phyloP scores from a whole-genome alignment of 805 yeast genomes.

The Lachancea nothofagi region DNA sequence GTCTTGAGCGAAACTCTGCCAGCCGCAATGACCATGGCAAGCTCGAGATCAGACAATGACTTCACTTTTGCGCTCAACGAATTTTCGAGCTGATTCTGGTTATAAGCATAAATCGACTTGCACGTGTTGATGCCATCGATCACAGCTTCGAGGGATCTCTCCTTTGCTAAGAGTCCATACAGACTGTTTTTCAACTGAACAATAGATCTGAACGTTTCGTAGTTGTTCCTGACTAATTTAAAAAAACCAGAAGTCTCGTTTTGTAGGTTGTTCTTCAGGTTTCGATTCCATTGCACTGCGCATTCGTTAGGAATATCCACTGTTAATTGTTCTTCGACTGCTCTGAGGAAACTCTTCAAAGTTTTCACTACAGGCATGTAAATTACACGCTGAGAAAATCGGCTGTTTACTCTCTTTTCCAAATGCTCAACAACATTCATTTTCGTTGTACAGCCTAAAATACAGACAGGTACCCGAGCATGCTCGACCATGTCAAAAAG shows the following conservation, averaged over 20 bases:
- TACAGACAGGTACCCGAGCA: constrained; percentile 65
- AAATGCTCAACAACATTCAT: constrained; percentile 72
- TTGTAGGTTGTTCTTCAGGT: constrained; percentile 29
- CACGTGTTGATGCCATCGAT: constrained; percentile 17
- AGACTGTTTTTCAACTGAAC: constrained; percentile 44
- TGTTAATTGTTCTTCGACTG: constrained; percentile 39
- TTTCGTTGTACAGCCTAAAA: constrained; percentile 73
- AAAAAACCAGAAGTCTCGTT: constrained; percentile 33
- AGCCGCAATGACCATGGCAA: constrained; percentile 64
- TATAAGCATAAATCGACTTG: constrained; percentile 22
- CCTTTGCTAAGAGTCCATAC: constrained; percentile 38
- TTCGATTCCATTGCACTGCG: constrained; percentile 41
- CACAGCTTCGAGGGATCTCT: constrained; percentile 28
- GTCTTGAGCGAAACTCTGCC: constrained; percentile 63
- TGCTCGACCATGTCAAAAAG: constrained; percentile 80
- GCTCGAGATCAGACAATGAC: constrained; percentile 63
- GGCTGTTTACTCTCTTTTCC: constrained; percentile 85
- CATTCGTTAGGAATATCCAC: constrained; percentile 25
- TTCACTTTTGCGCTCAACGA: constrained; percentile 24
- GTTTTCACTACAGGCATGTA: constrained; percentile 47
- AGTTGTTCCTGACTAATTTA: constrained; percentile 40
- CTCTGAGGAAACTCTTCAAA: constrained; percentile 45
- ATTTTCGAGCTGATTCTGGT: constrained; percentile 25
- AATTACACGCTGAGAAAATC: constrained; percentile 79
- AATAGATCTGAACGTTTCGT: constrained; percentile 53